Evolutionary conservation across 441 rosid species (phyloP).

Genomic region (Erodium trifolium): DNA sequence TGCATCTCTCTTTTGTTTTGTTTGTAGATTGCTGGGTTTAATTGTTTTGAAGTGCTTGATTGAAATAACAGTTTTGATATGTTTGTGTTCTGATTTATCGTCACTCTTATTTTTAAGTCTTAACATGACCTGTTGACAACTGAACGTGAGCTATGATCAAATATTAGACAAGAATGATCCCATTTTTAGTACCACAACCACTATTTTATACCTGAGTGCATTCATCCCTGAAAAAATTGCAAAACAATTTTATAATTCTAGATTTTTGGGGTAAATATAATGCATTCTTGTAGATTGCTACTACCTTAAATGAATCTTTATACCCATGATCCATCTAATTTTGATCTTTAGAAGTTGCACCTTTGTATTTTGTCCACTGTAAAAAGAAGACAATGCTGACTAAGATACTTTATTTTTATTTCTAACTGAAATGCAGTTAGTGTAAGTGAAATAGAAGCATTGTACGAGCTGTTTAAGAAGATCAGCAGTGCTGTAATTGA

Average conservation of each 20-base stretch:
- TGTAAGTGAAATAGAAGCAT: constrained; percentile 96
- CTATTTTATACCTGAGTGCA: background rate
- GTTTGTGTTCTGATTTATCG: too few species aligned
- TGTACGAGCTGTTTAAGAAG: constrained; percentile 95
- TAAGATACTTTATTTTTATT: background rate
- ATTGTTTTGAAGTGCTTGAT: background rate
- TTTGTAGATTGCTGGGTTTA: background rate
- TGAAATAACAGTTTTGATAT: background rate
- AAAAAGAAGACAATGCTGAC: background rate
- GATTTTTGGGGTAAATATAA: background rate
- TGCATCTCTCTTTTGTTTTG: background rate
- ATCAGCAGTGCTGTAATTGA: constrained; percentile 97
- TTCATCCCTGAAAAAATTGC: background rate
- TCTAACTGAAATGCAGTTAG: constrained; percentile 52
- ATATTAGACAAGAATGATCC: too few species aligned
- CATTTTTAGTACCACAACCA: too few species aligned
- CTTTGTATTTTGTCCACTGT: background rate
- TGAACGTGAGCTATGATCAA: too few species aligned
- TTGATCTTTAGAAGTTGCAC: background rate
- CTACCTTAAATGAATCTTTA: background rate
- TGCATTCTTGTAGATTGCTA: background rate
- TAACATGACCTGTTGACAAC: too few species aligned
- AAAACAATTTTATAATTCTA: background rate
- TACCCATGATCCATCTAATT: background rate
- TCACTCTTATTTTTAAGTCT: too few species aligned